phyloP scores from a whole-genome alignment of 352 stramenopile species.

The Stramenopiles sp. region DNA sequence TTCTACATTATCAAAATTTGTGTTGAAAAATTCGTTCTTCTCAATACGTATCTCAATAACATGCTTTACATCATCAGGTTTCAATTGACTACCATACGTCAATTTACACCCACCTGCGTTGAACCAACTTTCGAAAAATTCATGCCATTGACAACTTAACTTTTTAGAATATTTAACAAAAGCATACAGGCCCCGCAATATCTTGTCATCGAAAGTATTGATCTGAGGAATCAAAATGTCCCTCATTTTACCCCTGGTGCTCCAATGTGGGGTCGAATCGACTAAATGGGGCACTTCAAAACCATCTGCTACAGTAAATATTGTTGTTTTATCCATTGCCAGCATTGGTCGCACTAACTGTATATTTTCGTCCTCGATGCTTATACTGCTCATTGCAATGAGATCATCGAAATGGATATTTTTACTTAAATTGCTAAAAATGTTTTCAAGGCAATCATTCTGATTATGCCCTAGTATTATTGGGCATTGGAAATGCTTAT shows the following conservation, averaged over 20 bases:
- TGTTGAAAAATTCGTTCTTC: not conserved
- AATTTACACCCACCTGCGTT: not conserved
- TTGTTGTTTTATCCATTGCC: slow-evolving; percentile 69
- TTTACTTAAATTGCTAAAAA: not conserved
- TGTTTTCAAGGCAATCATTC: not conserved
- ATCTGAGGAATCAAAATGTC: slow-evolving; percentile 63
- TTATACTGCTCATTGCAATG: not conserved
- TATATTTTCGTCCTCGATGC: not conserved
- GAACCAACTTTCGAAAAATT: not conserved
- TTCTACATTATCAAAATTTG: not conserved
- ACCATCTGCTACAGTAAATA: slow-evolving; percentile 79
- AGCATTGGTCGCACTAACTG: slow-evolving; percentile 52
- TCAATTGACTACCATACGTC: not conserved
- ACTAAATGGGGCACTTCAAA: slow-evolving; percentile 92
- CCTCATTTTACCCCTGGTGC: slow-evolving; percentile 80
- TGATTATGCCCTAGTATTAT: not conserved
- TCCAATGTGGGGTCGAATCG: slow-evolving; percentile 87
- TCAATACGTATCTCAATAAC: not conserved
- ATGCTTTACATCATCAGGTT: not conserved
- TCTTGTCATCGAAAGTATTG: not conserved
- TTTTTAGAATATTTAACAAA: not conserved
- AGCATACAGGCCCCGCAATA: not conserved
- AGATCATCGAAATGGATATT: not conserved
- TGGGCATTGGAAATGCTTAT: not conserved
- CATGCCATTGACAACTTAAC: not conserved